phyloP scores from a whole-genome alignment of 495 filamentous ascomycete genomes.

The Margaritispora aquatica region DNA sequence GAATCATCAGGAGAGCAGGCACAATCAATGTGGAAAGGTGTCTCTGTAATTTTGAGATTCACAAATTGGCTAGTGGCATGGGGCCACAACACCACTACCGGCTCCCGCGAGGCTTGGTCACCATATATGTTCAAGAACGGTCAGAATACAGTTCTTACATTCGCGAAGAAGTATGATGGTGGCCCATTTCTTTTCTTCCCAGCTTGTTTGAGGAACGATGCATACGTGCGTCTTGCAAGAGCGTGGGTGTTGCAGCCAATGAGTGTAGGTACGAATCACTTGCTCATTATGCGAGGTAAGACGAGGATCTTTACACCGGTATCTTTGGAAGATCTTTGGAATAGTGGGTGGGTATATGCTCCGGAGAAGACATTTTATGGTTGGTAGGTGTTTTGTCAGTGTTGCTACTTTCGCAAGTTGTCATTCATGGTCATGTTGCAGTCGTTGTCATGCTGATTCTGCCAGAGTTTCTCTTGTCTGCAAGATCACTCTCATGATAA shows the following conservation, averaged over 20 bases:
- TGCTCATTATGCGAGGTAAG: not conserved
- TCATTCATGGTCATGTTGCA: too few species aligned
- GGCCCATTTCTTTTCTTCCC: not conserved
- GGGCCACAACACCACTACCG: not conserved
- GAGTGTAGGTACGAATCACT: not conserved
- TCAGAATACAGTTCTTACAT: not conserved
- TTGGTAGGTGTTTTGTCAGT: too few species aligned
- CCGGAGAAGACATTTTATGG: not conserved
- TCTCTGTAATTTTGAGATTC: not conserved
- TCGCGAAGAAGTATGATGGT: not conserved
- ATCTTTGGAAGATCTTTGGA: not conserved
- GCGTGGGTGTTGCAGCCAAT: not conserved
- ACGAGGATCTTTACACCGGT: not conserved
- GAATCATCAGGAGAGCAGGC: not conserved
- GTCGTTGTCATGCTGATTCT: too few species aligned
- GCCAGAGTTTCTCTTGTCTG: too few species aligned
- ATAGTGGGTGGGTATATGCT: not conserved
- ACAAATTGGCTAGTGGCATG: not conserved
- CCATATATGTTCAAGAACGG: not conserved
- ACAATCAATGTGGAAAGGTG: not conserved
- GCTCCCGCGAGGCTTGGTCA: not conserved
- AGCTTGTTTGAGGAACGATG: not conserved
- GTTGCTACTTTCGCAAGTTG: too few species aligned
- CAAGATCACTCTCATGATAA: too few species aligned
- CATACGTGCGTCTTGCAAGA: not conserved